Conservation (phyloP, 2,329 filamentous ascomycete species). For the Dactylonectria estremocensis region DNA sequence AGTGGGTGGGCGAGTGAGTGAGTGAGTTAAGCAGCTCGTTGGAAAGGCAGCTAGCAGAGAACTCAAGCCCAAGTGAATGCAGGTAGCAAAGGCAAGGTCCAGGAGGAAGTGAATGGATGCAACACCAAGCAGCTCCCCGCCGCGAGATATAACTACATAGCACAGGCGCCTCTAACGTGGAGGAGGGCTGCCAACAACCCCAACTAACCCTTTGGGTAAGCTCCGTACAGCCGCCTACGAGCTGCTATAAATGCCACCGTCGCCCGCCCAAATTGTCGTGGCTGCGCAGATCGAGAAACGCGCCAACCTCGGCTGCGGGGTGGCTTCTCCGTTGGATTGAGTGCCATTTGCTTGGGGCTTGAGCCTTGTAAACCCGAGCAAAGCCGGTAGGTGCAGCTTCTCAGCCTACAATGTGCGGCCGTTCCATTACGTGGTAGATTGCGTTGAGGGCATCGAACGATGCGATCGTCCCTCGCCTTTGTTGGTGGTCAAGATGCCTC, state of each 20-base stretch:
- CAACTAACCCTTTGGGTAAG: conserved; percentile 23
- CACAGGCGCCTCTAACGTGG: conserved; percentile 16
- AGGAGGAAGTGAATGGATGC: background rate
- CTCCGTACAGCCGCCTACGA: conserved; percentile 15
- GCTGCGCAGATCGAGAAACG: conserved; percentile 26
- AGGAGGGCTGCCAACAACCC: conserved; percentile 16
- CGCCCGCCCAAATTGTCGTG: conserved; percentile 33
- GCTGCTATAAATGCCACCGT: conserved; percentile 7
- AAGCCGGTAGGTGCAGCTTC: conserved; percentile 2
- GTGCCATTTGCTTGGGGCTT: background rate
- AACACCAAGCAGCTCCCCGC: conserved; percentile 13
- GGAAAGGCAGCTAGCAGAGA: conserved; percentile 11
- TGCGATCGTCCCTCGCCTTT: conserved; percentile 6
- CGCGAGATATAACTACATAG: conserved; percentile 15
- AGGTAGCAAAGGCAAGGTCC: conserved; percentile 11
- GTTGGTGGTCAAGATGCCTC: conserved; percentile 19
- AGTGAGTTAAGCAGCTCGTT: conserved; percentile 1
- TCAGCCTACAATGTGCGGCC: background rate
- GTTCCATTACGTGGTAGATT: background rate
- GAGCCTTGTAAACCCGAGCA: conserved; percentile 15
- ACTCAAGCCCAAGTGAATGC: conserved; percentile 4
- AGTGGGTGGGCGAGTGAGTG: conserved; percentile 14
- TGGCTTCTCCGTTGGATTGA: background rate
- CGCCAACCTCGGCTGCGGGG: conserved; percentile 36
- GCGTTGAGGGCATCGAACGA: conserved; percentile 5